Evolutionary conservation across 768 basidiomycete species (phyloP).

Genomic region (Coprinopsis cinerea): DNA sequence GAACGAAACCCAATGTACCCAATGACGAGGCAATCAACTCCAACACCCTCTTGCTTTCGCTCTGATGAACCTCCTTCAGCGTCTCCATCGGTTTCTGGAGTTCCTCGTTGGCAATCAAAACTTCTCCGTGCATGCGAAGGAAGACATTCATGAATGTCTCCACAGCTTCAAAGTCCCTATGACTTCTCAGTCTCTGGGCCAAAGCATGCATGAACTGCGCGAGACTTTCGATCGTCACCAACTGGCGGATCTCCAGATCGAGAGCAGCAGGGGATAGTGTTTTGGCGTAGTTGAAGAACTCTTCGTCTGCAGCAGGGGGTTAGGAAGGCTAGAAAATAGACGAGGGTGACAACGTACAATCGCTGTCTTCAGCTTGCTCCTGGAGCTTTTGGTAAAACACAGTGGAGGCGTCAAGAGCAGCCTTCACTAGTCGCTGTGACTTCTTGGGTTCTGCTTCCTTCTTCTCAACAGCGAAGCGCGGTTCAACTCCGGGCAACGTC

Average conservation of each 20-base stretch:
- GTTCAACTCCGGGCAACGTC: constrained; percentile 81
- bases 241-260: constrained; percentile 84
- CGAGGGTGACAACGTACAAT: constrained; percentile 51
- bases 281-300: constrained; percentile 81
- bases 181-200: constrained; percentile 63
- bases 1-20: constrained; percentile 72
- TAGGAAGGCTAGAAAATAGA: background rate
- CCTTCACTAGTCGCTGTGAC: constrained; percentile 49
- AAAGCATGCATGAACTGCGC: constrained; percentile 70
- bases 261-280: constrained; percentile 84
- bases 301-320: constrained; percentile 49
- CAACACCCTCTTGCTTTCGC: constrained; percentile 73
- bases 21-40: constrained; percentile 70
- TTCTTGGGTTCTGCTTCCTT: constrained; percentile 34
- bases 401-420: constrained; percentile 49
- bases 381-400: constrained; percentile 64
- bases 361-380: constrained; percentile 47
- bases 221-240: constrained; percentile 60
- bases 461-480: constrained; percentile 62
- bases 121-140: constrained; percentile 78
- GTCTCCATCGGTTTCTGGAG: constrained; percentile 49
- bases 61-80: constrained; percentile 60
- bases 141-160: constrained; percentile 85
- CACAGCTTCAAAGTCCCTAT: constrained; percentile 91
- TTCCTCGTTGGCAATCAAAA: constrained; percentile 67